Percentiles rank a stretch among this genome's conserved stretches.
These are phyloP conservation scores for Daldinia bambusicola DNA, from an alignment of 495 filamentous ascomycete species.

Conservation along the genomic window DNA sequence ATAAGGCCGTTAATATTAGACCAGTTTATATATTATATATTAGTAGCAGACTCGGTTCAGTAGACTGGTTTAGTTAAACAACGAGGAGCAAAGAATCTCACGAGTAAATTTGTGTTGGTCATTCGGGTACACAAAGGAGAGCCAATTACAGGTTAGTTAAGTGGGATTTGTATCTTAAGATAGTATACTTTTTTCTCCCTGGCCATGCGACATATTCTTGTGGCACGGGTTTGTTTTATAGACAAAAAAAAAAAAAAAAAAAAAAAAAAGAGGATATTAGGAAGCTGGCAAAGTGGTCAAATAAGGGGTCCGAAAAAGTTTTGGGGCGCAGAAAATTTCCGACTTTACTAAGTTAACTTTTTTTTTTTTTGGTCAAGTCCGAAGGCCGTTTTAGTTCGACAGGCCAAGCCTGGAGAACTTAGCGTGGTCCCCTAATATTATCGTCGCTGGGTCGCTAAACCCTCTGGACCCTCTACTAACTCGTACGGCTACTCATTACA, in stretches of 20 bases:
- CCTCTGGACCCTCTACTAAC: neutral
- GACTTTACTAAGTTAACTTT: slow-evolving; percentile 11
- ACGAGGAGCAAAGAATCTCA: neutral
- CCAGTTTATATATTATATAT: too few relatives aligned
- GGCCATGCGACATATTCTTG: neutral
- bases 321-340: slow-evolving; percentile 22
- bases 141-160: neutral
- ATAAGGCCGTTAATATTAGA: neutral
- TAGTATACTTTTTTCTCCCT: neutral
- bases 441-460: neutral
- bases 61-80: too few relatives aligned
- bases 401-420: neutral
- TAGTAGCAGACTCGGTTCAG: too few relatives aligned
- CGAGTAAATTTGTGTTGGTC: neutral
- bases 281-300: neutral
- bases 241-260: too few relatives aligned
- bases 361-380: neutral
- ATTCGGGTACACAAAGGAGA: neutral
- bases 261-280: neutral
- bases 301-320: slow-evolving; percentile 10
- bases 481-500: neutral
- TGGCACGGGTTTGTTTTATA: too few relatives aligned
- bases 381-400: slow-evolving; percentile 1
- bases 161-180: neutral
- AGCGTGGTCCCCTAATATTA: neutral